These are phyloP conservation scores for Penicillium daleae DNA, from an alignment of 495 filamentous ascomycete species.

Conservation along the genomic window DNA sequence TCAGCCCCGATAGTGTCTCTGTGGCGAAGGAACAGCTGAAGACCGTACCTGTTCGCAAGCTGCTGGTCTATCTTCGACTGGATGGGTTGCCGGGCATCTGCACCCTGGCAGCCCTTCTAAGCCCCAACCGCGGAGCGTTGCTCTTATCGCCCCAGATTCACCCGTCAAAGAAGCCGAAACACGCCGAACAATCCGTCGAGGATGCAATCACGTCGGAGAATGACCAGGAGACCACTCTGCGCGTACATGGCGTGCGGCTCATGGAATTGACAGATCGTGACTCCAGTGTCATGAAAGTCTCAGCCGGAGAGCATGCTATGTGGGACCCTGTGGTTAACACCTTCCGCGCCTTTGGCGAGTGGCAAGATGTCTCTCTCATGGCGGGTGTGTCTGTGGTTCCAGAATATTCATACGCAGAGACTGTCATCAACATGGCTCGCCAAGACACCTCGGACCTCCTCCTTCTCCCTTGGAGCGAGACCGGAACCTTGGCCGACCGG, in stretches of 20 bases:
- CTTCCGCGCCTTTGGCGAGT: conserved; percentile 84
- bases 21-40: conserved; percentile 49
- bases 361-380: conserved; percentile 83
- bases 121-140: conserved; percentile 22
- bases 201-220: conserved; percentile 30
- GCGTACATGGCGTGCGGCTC: conserved; percentile 84
- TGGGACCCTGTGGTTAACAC: conserved; percentile 91
- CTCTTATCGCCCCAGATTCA: conserved; percentile 50
- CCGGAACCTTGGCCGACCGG: conserved; percentile 70
- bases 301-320: conserved; percentile 76
- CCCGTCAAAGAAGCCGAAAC: conserved; percentile 41
- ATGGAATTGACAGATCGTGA: conserved; percentile 90
- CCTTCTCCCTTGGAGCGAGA: conserved; percentile 89
- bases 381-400: conserved; percentile 79
- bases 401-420: conserved; percentile 76
- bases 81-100: conserved; percentile 88
- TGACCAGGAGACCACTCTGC: conserved; percentile 52
- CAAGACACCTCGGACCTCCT: conserved; percentile 77
- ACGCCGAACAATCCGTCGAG: conserved; percentile 32
- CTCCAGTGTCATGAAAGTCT: conserved; percentile 93
- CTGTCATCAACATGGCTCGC: conserved; percentile 66
- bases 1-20: conserved; percentile 40
- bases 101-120: conserved; percentile 78
- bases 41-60: conserved; percentile 42
- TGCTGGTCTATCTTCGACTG: conserved; percentile 76